Evolutionary conservation across 148 eudicot genomes (phyloP), one percentile per base, ranked within the genome.

Genomic region (Linanthus parryae): DNA sequence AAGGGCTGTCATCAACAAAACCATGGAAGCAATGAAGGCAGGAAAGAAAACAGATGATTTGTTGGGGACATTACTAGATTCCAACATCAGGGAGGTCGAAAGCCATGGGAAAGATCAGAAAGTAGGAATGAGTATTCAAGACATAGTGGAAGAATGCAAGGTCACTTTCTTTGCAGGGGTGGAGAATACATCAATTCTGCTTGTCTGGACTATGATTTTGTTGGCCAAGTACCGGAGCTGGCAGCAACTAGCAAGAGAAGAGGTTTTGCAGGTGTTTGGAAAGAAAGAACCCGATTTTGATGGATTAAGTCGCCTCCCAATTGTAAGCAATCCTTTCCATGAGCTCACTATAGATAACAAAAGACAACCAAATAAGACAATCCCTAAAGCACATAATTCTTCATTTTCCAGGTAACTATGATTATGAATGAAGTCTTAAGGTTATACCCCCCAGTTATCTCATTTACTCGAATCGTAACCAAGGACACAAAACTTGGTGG

Each of bases 141-240:
- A 48, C 3, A 36, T 48, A 15, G 29, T 48, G 1, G 52, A 48
- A 15, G 52, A 48, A 28, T 48, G 52, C 36, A 48, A 48, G 36
- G 15, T 48, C 1, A 26, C 29, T 28, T 48, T 26, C 14, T 19
- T 48, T 2, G 52, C 52, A 26, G 52, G 52, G 15, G 35, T 26
- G 29, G 52, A 48, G 35, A 27, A 33, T 13, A 27, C 36, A 14
- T 26, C 52, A 21, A 36, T 48, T 48, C 29, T 48, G 36, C 52
- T 48, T 28, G 23, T 23, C 11, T 48, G 52, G 52, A 27, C 31
- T 10, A 48, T 48, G 52, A 7, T 48, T 48, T 12, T 48, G 9
- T 36, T 48, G n/a, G n/a, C 35, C 29, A 48, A 48, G 52, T 36
- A 48, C 20, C 52, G 29, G n/a, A 27, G 29, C 23, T 48, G 52